Percentiles rank a stretch among this genome's conserved stretches.
These are phyloP conservation scores for Phialophora expanda DNA, from an alignment of 2,329 filamentous ascomycete species.

Conservation along the genomic window DNA sequence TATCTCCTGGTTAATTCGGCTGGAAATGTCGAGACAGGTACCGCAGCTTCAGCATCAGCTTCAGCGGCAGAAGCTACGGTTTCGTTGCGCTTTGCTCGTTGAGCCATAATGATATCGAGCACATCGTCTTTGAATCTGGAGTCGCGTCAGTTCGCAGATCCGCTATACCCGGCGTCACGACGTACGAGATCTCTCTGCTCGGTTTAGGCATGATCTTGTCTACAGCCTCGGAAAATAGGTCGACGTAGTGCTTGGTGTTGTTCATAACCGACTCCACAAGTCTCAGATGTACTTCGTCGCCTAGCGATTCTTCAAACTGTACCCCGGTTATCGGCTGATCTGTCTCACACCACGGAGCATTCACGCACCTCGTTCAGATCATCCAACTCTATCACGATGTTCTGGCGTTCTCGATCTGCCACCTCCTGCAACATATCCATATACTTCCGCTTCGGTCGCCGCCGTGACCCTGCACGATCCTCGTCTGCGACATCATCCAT, in stretches of 20 bases:
- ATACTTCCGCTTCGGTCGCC: constrained; percentile 79
- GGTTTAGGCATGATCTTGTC: constrained; percentile 84
- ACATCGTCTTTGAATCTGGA: constrained; percentile 93
- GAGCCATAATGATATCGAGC: constrained; percentile 93
- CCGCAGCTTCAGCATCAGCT: constrained; percentile 66
- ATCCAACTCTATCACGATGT: constrained; percentile 86
- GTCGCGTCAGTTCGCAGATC: constrained; percentile 7
- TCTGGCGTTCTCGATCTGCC: constrained; percentile 75
- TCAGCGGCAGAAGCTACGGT: constrained; percentile 72
- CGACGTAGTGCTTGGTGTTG: constrained; percentile 95
- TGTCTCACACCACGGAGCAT: neutral
- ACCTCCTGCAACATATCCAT: constrained; percentile 84
- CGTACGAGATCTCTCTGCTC: constrained; percentile 74
- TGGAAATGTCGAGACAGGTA: constrained; percentile 80
- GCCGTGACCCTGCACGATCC: constrained; percentile 53
- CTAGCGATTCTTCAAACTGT: constrained; percentile 76
- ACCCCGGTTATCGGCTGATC: constrained; percentile 1
- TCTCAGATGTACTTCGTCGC: constrained; percentile 70
- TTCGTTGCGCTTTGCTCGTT: constrained; percentile 84
- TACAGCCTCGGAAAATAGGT: constrained; percentile 84
- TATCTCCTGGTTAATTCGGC: constrained; percentile 91
- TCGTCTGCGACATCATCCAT: constrained; percentile 79
- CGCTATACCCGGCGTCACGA: neutral
- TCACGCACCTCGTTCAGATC: constrained; percentile 74
- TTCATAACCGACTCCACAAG: constrained; percentile 79